A percentile compares a stretch with the other conserved stretches of the same genome.
These are phyloP conservation scores for Trametopsis cervina DNA, from an alignment of 768 basidiomycete species.

Conservation along the genomic window DNA sequence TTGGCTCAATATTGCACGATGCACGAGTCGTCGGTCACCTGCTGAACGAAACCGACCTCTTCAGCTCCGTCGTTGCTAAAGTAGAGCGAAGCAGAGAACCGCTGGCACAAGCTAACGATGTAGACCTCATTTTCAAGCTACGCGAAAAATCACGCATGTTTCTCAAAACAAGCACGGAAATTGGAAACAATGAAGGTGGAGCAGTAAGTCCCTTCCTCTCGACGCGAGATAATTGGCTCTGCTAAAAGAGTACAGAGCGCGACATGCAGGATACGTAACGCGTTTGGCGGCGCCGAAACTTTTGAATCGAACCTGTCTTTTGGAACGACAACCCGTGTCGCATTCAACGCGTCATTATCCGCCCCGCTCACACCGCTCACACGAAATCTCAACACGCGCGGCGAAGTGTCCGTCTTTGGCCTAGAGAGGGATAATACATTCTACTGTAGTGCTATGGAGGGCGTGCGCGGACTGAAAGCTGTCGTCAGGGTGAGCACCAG, in stretches of 20 bases:
- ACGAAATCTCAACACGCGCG: constrained; percentile 54
- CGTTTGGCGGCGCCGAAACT: constrained; percentile 87
- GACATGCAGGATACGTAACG: constrained; percentile 77
- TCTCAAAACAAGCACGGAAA: constrained; percentile 79
- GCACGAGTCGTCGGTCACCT: constrained; percentile 59
- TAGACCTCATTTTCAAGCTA: constrained; percentile 77
- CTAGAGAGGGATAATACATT: constrained; percentile 74
- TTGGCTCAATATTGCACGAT: constrained; percentile 65
- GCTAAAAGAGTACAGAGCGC: constrained; percentile 44
- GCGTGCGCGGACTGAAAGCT: constrained; percentile 56
- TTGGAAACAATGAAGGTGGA: constrained; percentile 89
- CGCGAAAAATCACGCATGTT: constrained; percentile 72
- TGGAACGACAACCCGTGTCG: constrained; percentile 81
- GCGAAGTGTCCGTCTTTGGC: constrained; percentile 65
- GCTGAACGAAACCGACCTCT: constrained; percentile 73
- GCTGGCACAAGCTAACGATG: constrained; percentile 49
- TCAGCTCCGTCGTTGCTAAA: constrained; percentile 54
- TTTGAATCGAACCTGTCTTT: constrained; percentile 76
- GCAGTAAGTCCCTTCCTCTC: constrained; percentile 52
- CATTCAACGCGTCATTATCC: constrained; percentile 66
- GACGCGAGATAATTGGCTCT: neutral
- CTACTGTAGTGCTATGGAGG: constrained; percentile 68
- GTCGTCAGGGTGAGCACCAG: constrained; percentile 67
- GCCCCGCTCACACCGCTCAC: constrained; percentile 43
- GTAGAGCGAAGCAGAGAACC: constrained; percentile 52